These are phyloP conservation scores for Epichloe glyceriae DNA, from an alignment of 2,329 filamentous ascomycete species.

Conservation along the genomic window DNA sequence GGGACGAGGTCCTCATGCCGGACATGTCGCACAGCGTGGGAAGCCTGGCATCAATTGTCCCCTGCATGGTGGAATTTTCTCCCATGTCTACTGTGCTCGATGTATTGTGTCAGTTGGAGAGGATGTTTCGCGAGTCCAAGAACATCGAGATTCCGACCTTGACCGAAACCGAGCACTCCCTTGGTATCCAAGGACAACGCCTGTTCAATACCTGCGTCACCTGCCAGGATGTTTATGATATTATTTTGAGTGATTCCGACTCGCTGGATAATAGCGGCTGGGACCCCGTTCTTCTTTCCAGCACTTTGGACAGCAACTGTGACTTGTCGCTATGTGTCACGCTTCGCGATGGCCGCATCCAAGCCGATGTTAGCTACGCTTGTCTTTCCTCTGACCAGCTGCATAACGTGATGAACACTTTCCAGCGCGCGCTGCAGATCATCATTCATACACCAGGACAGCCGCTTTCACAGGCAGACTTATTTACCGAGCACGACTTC, in stretches of 20 bases:
- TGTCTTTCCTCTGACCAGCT: conserved; percentile 30
- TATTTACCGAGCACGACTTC: conserved; percentile 43
- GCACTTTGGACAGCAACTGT: conserved; percentile 21
- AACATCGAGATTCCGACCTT: conserved; percentile 32
- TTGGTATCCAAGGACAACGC: conserved; percentile 26
- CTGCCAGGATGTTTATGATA: conserved; percentile 27
- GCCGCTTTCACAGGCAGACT: conserved; percentile 32
- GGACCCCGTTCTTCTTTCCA: conserved; percentile 7
- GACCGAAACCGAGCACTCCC: conserved; percentile 32
- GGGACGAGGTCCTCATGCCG: conserved; percentile 28
- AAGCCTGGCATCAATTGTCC: conserved; percentile 29
- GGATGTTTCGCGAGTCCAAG: conserved; percentile 10
- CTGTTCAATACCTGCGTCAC: conserved; percentile 40
- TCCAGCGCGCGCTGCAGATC: conserved; percentile 36
- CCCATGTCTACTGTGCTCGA: conserved; percentile 19
- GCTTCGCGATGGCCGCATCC: conserved; percentile 27
- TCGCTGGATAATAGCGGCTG: conserved; percentile 6
- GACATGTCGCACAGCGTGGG: conserved; percentile 31
- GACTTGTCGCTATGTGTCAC: conserved; percentile 33
- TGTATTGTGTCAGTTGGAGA: conserved; percentile 20
- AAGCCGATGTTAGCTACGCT: conserved; percentile 31
- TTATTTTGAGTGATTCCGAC: conserved; percentile 8
- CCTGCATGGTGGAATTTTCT: conserved; percentile 22
- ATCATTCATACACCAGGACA: conserved; percentile 29
- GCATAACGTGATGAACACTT: conserved; percentile 35